phyloP scores from a whole-genome alignment of 2,329 filamentous ascomycete genomes.

The Cladosporium colombiae region DNA sequence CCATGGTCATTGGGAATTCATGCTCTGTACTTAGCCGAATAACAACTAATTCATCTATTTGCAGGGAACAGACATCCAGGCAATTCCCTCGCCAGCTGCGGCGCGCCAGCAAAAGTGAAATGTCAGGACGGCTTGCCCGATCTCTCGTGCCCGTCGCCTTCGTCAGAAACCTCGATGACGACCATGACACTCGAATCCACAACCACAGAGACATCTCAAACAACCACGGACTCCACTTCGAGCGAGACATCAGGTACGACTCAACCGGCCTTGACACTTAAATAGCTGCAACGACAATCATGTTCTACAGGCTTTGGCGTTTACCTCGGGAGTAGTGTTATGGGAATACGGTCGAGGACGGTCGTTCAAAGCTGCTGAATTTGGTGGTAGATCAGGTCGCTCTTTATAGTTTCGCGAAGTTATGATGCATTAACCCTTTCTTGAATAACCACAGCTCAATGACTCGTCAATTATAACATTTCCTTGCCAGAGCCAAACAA shows the following conservation, averaged over 20 bases:
- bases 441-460: neutral
- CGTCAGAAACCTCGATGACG: neutral
- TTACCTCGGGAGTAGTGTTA: neutral
- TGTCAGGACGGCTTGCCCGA: slow-evolving; percentile 2
- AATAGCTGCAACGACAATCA: neutral
- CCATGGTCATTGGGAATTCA: neutral
- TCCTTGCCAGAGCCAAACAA: neutral
- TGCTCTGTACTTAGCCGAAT: too few relatives aligned
- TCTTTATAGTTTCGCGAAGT: neutral
- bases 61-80: slow-evolving; percentile 11
- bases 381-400: neutral
- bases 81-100: neutral
- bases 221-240: neutral
- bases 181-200: neutral
- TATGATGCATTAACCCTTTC: neutral
- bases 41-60: too few relatives aligned
- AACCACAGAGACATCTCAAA: neutral
- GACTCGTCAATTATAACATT: neutral
- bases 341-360: neutral
- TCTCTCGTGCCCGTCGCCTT: slow-evolving; percentile 1
- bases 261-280: neutral
- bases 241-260: neutral
- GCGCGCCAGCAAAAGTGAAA: neutral
- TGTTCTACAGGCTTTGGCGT: neutral
- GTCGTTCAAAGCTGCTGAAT: neutral